Base-by-base conservation (phyloP, 163 green algal genomes). In the Volvox carteri region DNA sequence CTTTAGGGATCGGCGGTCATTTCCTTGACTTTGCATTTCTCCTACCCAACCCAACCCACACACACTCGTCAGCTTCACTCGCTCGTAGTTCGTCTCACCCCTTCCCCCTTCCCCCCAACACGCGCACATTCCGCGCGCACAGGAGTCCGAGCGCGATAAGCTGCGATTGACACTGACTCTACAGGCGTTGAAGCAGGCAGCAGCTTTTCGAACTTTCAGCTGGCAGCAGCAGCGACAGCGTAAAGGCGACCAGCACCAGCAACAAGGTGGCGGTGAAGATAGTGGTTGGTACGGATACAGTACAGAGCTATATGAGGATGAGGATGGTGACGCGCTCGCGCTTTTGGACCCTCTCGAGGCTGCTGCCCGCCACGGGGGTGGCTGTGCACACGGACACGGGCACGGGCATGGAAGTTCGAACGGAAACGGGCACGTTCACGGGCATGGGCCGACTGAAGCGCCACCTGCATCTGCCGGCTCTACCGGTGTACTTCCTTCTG, bases 141-240 rank as follows among this genome's bases (percentile, higher is more conserved):
- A 94, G 93, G 90, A 93, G 37, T 75, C 76, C 16, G 94, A 96
- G 88, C 87, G 92, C 1, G 86, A 92, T 9, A 96, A 95, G 92
- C 91, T 96, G 86, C 86, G 86, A 19, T 76, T 95, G 14, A 94
- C 91, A 19, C 87, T 95, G 74, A 58, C 75, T 6, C 86, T 93
- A 44, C 90, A 95, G 35, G 84, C 92, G 21, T 86, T 95, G 41
- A 88, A 88, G 52, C 56, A 88, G 62, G 86, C 92, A 18, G 65
- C 87, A 5, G 87, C 87, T 5, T 89, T 92, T 41, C 48, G 84
- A 7, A 74, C 74, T 25, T 92, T 94, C 76, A 93, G 86, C 87
- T 94, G 92, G 92, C 92, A 92, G 87, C 85, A 90, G 60, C 54
- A 42, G 18, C 48, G 46, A 46, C 21, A 18, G n/a, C n/a, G n/a